Base-by-base conservation (phyloP, 352 stramenopile species). In the Poterioochromonas sp. region DNA sequence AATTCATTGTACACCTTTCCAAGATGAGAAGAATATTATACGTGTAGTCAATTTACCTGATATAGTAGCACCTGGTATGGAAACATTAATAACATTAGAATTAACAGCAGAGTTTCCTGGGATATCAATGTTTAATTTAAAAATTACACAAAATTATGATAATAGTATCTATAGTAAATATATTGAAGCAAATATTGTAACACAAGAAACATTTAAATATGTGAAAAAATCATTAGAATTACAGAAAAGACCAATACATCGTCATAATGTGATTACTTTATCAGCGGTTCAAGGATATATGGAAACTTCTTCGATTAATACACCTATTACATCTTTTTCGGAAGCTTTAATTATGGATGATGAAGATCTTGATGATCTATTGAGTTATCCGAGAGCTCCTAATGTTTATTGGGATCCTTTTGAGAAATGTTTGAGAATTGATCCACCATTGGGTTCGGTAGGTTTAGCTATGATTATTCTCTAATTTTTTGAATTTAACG, bases 291-390 rank as follows among this genome's bases (percentile, higher is more conserved):
- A 20, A 53, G 65, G 65, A 8, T 29, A 29, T 8, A 32, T 29
- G 32, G 34, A n/a, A 5, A 53, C 5, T 60, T 43, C 20, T 5
- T 54, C 65, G 65, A 32, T 34, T 15, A 5, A n/a, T 8, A 54
- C 65, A 15, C 65, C 65, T 11, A 53, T 54, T n/a, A 49, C 65
- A 8, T 49, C 65, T 35, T 60, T 68, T 35, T 68, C 58, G 12
- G 65, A 54, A n/a, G n/a, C 43, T 8, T 34, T 74, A n/a, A 49
- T 74, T 20, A 54, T 74, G 65, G 43, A 54, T 54, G 65, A 58
- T 12, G 65, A 54, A 54, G 65, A 54, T 53, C 73, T 74, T 8
- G 12, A 74, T 15, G 65, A 54, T 34, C 53, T 74, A n/a, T 20
- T 35, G 65, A 26, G 11, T 34, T 29, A 29, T 20, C 65, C 43